Conservation (phyloP, 306 rosid genomes). For the Prinsepia uniflora region DNA sequence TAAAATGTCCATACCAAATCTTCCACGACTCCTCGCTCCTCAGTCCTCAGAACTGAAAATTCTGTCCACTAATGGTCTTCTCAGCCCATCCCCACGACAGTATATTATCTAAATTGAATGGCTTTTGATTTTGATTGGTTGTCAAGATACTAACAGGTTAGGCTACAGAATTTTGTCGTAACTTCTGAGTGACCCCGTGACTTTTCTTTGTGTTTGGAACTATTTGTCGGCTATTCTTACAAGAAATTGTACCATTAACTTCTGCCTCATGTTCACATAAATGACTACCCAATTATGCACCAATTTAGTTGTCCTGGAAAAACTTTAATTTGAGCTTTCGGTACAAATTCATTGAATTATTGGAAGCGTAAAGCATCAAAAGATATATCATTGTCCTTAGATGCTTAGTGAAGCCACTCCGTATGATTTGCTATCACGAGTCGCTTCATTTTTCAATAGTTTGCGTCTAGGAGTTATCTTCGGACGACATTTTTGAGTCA, state of each 20-base stretch:
- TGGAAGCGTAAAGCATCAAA: neutral
- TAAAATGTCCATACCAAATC: neutral
- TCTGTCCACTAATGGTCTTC: neutral
- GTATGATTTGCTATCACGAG: neutral
- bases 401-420: too few relatives aligned
- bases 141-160: neutral
- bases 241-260: neutral
- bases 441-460: neutral
- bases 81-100: neutral
- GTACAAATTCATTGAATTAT: neutral
- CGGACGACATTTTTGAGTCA: neutral
- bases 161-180: neutral
- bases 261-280: neutral
- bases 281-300: too few relatives aligned
- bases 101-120: neutral
- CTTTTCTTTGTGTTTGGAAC: conserved; percentile 4
- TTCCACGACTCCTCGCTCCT: too few relatives aligned
- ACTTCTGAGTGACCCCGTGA: neutral
- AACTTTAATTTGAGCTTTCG: too few relatives aligned
- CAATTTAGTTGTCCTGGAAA: too few relatives aligned
- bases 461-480: neutral
- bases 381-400: neutral
- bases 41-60: neutral
- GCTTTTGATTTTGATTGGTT: neutral
- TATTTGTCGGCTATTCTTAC: neutral